Conservation (phyloP, 202 grass and related monocot species). For the Tripidium arundinaceum region DNA sequence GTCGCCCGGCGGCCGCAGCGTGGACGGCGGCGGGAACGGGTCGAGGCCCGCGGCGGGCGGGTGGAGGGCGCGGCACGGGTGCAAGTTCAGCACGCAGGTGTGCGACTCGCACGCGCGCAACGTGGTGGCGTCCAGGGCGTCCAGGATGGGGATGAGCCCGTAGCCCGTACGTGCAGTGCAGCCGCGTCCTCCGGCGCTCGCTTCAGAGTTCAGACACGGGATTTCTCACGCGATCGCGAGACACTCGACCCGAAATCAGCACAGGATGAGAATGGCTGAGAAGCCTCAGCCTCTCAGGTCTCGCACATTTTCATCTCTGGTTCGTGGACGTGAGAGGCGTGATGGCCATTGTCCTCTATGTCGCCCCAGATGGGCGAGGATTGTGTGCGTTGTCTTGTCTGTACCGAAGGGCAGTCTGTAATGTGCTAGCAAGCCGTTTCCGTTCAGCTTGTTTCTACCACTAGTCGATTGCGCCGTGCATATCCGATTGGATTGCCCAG, state of each 20-base stretch:
- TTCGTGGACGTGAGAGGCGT: neutral
- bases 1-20: slow-evolving; percentile 4
- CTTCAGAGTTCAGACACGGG: neutral
- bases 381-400: neutral
- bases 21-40: neutral
- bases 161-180: neutral
- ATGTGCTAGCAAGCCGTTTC: neutral
- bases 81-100: slow-evolving; percentile 90
- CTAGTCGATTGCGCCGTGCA: neutral
- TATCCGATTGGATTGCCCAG: neutral
- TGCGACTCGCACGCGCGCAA: slow-evolving; percentile 80
- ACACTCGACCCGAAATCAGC: neutral
- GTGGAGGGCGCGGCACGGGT: slow-evolving; percentile 58
- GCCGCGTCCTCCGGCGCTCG: neutral
- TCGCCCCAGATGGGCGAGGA: neutral
- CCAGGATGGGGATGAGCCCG: slow-evolving; percentile 60
- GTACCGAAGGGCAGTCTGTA: neutral
- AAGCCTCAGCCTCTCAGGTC: neutral
- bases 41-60: neutral
- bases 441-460: neutral
- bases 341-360: neutral
- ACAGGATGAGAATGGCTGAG: neutral
- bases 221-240: neutral
- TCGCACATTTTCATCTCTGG: neutral
- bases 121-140: slow-evolving; percentile 56